Conservation (phyloP, 2,329 filamentous ascomycete genomes). For the Fusarium setosum region DNA sequence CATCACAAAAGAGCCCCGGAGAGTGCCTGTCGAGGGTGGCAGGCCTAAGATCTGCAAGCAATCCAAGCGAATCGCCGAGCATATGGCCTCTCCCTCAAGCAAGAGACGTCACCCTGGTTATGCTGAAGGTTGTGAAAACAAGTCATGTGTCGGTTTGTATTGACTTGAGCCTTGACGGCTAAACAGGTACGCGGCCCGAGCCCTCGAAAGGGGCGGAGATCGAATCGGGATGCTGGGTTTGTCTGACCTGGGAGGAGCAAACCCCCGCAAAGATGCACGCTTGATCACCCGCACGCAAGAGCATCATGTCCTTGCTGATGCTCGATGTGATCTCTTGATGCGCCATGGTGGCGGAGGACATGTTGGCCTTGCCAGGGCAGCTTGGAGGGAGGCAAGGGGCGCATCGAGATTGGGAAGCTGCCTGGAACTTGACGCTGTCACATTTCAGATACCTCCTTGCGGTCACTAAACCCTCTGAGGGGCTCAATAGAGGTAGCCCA, state of each 20-base stretch:
- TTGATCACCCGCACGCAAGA: conserved; percentile 15
- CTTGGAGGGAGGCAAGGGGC: conserved; percentile 26
- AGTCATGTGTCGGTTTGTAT: conserved; percentile 25
- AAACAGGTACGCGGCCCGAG: conserved; percentile 33
- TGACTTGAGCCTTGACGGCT: conserved; percentile 29
- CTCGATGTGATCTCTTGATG: conserved; percentile 30
- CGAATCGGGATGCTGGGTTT: conserved; percentile 22
- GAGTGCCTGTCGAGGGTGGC: background rate
- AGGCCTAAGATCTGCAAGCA: conserved; percentile 7
- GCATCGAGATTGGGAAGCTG: conserved; percentile 13
- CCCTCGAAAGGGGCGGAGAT: conserved; percentile 25
- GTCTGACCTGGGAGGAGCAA: conserved; percentile 11
- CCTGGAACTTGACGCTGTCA: conserved; percentile 24
- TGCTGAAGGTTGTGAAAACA: conserved; percentile 27
- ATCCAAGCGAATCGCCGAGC: background rate
- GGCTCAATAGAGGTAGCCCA: conserved; percentile 1
- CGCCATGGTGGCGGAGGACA: conserved; percentile 24
- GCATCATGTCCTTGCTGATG: conserved; percentile 3
- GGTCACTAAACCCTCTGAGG: conserved; percentile 12
- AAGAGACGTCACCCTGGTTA: conserved; percentile 1
- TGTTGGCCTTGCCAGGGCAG: conserved; percentile 20
- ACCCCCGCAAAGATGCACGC: conserved; percentile 20
- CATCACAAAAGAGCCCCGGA: background rate
- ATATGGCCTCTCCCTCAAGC: conserved; percentile 5
- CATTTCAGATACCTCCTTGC: conserved; percentile 32